Evolutionary conservation across 2,329 filamentous ascomycete genomes (phyloP).

Genomic region (Venturia nashicola): DNA sequence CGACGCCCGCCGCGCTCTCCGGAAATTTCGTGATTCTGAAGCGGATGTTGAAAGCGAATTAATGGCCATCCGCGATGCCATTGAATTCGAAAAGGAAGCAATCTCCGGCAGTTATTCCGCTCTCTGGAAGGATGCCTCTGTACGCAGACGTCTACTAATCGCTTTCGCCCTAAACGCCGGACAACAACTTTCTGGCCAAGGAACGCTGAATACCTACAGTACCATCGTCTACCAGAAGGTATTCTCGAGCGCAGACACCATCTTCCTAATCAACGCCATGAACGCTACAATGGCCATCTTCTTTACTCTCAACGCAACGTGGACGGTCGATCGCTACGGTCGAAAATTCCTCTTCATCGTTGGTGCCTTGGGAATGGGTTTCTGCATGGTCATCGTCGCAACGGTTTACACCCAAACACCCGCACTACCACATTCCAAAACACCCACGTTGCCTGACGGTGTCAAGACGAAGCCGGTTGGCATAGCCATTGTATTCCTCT

Average conservation of each 20-base stretch:
- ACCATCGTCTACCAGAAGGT: constrained; percentile 65
- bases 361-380: constrained; percentile 54
- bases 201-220: constrained; percentile 60
- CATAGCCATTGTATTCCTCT: constrained; percentile 55
- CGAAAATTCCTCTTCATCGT: constrained; percentile 58
- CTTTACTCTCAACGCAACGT: constrained; percentile 61
- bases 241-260: constrained; percentile 45
- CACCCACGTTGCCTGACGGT: constrained; percentile 22
- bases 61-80: constrained; percentile 50
- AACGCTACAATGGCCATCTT: constrained; percentile 62
- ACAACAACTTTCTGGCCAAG: constrained; percentile 61
- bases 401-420: constrained; percentile 47
- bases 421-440: constrained; percentile 14
- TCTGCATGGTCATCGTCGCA: constrained; percentile 57
- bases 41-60: constrained; percentile 57
- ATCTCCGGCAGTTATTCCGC: constrained; percentile 51
- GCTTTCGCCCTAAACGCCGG: constrained; percentile 57
- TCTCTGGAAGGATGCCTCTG: constrained; percentile 56
- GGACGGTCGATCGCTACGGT: constrained; percentile 61
- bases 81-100: constrained; percentile 61
- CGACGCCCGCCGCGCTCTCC: constrained; percentile 45
- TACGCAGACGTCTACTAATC: constrained; percentile 53
- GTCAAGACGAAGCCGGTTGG: constrained; percentile 48
- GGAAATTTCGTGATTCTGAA: constrained; percentile 49
- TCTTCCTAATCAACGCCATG: constrained; percentile 62